These are phyloP conservation scores for Sporothrix sp. DNA, from an alignment of 2,329 filamentous ascomycete species.

Conservation along the genomic window DNA sequence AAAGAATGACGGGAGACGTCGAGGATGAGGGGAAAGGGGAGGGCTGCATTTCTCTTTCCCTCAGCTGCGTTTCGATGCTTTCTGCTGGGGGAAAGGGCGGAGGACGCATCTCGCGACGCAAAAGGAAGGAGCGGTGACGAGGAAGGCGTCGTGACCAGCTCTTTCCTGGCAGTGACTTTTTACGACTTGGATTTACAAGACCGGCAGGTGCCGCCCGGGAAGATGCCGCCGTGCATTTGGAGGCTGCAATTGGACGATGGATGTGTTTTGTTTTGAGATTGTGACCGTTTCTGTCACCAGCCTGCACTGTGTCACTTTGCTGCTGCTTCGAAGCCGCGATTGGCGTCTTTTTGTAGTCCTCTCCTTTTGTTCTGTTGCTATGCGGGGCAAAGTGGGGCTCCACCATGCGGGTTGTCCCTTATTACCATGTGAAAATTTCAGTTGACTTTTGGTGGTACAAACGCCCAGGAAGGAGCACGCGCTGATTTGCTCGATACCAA, in stretches of 20 bases:
- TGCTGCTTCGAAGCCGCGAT: conserved; percentile 1
- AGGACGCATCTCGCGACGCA: not conserved
- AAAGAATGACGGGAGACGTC: not conserved
- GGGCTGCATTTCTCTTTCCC: no score
- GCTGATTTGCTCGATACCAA: not conserved
- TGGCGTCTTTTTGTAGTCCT: not conserved
- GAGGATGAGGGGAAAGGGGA: not conserved
- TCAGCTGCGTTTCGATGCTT: no score
- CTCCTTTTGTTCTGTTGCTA: not conserved
- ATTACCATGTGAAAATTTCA: conserved; percentile 10
- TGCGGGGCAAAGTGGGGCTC: conserved; percentile 12
- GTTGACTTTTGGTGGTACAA: not conserved
- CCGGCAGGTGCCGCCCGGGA: not conserved
- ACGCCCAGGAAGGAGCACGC: not conserved
- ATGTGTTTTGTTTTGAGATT: not conserved
- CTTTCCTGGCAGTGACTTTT: not conserved
- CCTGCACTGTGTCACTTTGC: not conserved
- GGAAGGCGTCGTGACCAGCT: no score
- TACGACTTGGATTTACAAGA: not conserved
- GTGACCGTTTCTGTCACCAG: not conserved
- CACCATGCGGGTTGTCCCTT: not conserved
- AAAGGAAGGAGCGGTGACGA: not conserved
- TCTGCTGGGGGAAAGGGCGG: not conserved
- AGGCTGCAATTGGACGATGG: no score
- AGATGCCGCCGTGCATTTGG: not conserved